Evolutionary conservation across 257 asterid species (phyloP).

Genomic region (Rehmannia glutinosa): DNA sequence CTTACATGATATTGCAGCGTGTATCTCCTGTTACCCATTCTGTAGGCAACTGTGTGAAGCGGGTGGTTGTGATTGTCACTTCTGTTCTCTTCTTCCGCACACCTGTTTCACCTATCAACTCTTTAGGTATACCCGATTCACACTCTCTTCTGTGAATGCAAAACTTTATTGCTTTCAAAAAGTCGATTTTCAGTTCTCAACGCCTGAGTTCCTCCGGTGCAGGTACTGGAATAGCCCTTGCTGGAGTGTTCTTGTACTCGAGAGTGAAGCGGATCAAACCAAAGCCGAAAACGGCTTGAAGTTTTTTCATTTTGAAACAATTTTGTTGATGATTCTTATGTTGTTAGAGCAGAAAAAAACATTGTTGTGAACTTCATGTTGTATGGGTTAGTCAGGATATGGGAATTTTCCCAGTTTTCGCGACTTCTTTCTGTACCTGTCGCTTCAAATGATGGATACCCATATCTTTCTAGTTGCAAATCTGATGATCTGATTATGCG

Average conservation of each 20-base stretch:
- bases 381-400: conserved; percentile 13
- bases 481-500: conserved; percentile 4
- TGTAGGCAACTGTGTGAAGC: conserved; percentile 96
- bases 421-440: neutral
- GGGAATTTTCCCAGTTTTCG: conserved; percentile 2
- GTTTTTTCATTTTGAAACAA: conserved; percentile 6
- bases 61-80: conserved; percentile 92
- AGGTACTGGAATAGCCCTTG: conserved; percentile 76
- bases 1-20: conserved; percentile 95
- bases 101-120: conserved; percentile 75
- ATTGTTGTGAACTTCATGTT: conserved; percentile 10
- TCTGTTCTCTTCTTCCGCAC: conserved; percentile 93
- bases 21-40: conserved; percentile 98
- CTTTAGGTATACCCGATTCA: conserved; percentile 48
- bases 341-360: conserved; percentile 26
- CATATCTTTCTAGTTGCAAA: neutral
- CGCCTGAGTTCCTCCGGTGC: neutral
- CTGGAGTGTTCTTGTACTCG: conserved; percentile 92
- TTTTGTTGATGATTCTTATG: conserved; percentile 33
- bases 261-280: conserved; percentile 80
- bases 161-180: neutral
- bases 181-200: neutral
- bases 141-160: neutral
- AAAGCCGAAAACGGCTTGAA: conserved; percentile 62
- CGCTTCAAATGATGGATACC: neutral